Conservation (phyloP, 2,329 filamentous ascomycete genomes). For the Colletotrichum orbiculare region DNA sequence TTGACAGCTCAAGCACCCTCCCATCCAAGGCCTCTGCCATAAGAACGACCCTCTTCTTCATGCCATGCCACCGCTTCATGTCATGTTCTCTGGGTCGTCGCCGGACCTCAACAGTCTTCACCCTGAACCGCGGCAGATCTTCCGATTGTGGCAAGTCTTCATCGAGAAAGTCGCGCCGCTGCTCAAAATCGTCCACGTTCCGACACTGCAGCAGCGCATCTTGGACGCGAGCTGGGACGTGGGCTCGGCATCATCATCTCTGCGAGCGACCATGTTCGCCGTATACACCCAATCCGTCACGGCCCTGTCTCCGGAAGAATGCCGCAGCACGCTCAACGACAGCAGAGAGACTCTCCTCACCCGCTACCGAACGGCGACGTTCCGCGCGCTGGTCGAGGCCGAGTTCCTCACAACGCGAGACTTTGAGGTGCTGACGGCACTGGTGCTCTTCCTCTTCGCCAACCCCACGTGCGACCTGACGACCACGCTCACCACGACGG, state of each 20-base stretch:
- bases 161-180: constrained; percentile 47
- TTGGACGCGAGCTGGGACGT: constrained; percentile 45
- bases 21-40: constrained; percentile 35
- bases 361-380: constrained; percentile 40
- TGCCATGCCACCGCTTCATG: constrained; percentile 28
- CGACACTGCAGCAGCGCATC: constrained; percentile 45
- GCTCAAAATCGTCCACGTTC: constrained; percentile 46
- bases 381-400: constrained; percentile 41
- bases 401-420: constrained; percentile 43
- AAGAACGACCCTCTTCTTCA: constrained; percentile 40
- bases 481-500: constrained; percentile 39
- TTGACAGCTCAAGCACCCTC: constrained; percentile 33
- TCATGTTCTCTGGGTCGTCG: constrained; percentile 1
- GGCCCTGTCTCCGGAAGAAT: constrained; percentile 37
- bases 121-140: constrained; percentile 45
- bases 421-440: constrained; percentile 45
- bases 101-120: constrained; percentile 35
- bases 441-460: constrained; percentile 44
- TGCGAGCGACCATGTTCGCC: constrained; percentile 43
- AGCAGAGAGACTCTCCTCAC: constrained; percentile 33
- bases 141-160: constrained; percentile 47
- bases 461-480: constrained; percentile 44
- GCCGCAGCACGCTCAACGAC: constrained; percentile 35
- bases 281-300: constrained; percentile 43
- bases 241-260: constrained; percentile 27